Evolutionary conservation across 345 rosid genomes (phyloP).

Genomic region (Salix caprea): DNA sequence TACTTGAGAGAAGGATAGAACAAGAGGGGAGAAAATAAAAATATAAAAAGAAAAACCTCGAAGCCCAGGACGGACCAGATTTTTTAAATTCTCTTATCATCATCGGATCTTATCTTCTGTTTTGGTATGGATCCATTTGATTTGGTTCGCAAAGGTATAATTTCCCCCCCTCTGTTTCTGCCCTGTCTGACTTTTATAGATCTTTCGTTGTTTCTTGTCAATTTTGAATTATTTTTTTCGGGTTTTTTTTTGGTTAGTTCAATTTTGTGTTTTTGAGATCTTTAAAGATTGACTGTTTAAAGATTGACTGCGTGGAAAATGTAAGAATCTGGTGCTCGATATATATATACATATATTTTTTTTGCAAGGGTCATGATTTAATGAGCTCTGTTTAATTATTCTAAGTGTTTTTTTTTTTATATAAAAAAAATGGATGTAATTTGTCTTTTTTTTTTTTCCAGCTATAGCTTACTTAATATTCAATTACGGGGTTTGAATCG

Average conservation of each 20-base stretch:
- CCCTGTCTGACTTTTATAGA: background rate
- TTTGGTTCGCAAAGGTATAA: constrained; percentile 65
- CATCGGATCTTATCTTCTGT: constrained; percentile 18
- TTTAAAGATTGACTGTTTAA: constrained; percentile 2
- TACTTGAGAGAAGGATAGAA: background rate
- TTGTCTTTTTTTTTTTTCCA: background rate
- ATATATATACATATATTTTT: background rate
- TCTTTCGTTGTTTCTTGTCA: background rate
- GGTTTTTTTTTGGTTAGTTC: background rate
- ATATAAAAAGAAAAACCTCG: constrained; percentile 8
- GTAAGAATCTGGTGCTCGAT: background rate
- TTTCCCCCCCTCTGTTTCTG: too few species aligned
- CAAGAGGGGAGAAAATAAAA: background rate
- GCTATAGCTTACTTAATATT: background rate
- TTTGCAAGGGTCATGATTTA: constrained; percentile 3
- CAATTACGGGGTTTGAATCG: constrained; percentile 14
- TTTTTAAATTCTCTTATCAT: background rate
- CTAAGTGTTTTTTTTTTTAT: background rate
- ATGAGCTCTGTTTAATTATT: background rate
- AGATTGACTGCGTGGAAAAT: constrained; percentile 11
- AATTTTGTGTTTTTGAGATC: constrained; percentile 20
- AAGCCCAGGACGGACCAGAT: constrained; percentile 13
- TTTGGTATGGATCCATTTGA: constrained; percentile 59
- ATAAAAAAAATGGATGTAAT: background rate
- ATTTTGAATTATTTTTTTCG: background rate